Conservation (phyloP, 2,329 filamentous ascomycete species). For the Orbilia oligospora region DNA sequence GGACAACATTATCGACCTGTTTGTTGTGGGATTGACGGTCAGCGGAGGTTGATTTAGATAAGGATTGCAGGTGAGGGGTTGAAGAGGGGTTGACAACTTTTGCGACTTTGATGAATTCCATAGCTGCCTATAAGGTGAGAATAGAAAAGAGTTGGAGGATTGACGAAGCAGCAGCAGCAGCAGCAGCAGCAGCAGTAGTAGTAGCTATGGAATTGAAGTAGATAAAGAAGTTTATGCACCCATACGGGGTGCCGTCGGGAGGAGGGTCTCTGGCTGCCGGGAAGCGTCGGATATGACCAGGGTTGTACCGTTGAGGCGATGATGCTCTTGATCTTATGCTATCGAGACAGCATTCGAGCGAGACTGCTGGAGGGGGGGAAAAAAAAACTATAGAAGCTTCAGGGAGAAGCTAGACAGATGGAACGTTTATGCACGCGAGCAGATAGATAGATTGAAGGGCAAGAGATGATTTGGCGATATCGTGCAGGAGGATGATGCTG, state of each 20-base stretch:
- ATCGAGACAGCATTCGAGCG: conserved; percentile 36
- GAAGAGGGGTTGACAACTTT: conserved; percentile 58
- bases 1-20: conserved; percentile 75
- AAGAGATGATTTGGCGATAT: neutral
- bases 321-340: conserved; percentile 6
- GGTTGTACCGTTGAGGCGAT: neutral
- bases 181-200: too few species aligned
- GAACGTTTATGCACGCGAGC: conserved; percentile 9
- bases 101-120: conserved; percentile 64
- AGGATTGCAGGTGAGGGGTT: conserved; percentile 1
- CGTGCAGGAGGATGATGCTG: neutral
- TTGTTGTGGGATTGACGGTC: conserved; percentile 11
- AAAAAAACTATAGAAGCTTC: conserved; percentile 1
- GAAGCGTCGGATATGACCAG: conserved; percentile 42
- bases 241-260: conserved; percentile 23
- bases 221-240: conserved; percentile 33
- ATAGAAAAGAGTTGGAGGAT: neutral
- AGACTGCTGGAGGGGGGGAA: neutral
- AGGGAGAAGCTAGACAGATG: conserved; percentile 7
- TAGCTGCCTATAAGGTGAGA: conserved; percentile 23
- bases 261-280: conserved; percentile 45
- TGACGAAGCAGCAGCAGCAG: conserved; percentile 5
- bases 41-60: conserved; percentile 22
- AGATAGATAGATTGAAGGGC: neutral
- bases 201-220: conserved; percentile 32